Base-by-base conservation (phyloP, 352 stramenopile species). In the Pythium rishiriense region DNA sequence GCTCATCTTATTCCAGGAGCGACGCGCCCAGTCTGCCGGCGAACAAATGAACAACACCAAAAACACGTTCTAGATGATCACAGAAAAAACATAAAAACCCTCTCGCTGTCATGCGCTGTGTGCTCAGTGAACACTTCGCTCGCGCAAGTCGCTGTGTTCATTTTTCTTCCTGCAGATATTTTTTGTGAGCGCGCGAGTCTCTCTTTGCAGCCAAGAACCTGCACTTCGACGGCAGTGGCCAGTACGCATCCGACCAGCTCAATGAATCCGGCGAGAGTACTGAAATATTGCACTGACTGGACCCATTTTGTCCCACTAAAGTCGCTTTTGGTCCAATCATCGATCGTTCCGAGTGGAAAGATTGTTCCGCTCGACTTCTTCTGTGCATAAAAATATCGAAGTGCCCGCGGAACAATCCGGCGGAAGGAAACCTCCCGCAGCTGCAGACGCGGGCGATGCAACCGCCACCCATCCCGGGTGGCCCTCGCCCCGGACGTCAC, bases 371-470 rank as follows among this genome's bases (percentile, higher is more conserved):
- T 21, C 41, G 9, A 7, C 29, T 62, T 48, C 54, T 15, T 3
- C 25, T n/a, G 39, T 41, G 41, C 54, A 62, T 62, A 62, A 53
- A 62, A 62, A 62, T 62, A 62, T 52, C 54, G 39, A 42, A 62
- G 8, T 22, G 42, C 43, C 24, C 7, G 24, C 22, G 42, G 54
- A 62, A 62, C 42, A 56, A 56, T 56, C 49, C 49, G 49, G 41
- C 28, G 29, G 54, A 62, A 62, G 50, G 54, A 62, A 62, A 41
- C 53, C 25, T 47, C 39, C 19, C 24, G 50, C 50, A 58, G 29
- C 50, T 58, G 31, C 28, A 45, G n/a, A 21, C 50, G 28, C 26
- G 42, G 22, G 3, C n/a, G 22, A 49, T 37, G 46, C 46, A 52
- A 52, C 46, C 46, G 46, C 22, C 45, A 42, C 35, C 1, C 37